Conservation (phyloP, 345 rosid genomes). For the Lumnitzera littorea region DNA sequence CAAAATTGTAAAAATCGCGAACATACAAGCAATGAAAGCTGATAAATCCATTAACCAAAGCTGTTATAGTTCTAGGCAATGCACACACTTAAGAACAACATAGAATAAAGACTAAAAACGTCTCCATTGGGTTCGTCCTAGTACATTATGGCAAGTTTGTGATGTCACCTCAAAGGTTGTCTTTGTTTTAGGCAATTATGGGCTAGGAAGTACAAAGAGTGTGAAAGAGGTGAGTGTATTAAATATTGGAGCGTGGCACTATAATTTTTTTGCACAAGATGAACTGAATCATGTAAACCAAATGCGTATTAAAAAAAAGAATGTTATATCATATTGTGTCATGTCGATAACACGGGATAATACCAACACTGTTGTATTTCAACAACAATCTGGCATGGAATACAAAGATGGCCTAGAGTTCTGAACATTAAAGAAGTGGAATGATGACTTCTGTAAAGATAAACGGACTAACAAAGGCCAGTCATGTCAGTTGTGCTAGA, state of each 20-base stretch:
- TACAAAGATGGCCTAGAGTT: background rate
- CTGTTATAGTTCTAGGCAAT: background rate
- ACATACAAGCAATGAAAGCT: slow-evolving; percentile 7
- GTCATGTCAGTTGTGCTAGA: slow-evolving; percentile 15
- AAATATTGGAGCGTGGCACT: slow-evolving; percentile 45
- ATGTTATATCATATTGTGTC: too few species aligned
- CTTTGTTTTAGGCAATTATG: slow-evolving; percentile 2
- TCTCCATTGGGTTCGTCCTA: too few species aligned
- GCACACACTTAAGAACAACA: background rate
- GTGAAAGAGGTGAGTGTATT: slow-evolving; percentile 44
- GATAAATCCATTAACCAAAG: background rate
- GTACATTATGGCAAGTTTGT: too few species aligned
- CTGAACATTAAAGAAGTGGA: background rate
- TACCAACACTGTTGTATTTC: too few species aligned
- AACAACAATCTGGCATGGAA: background rate
- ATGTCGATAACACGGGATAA: too few species aligned
- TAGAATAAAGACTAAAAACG: too few species aligned
- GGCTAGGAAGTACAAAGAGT: slow-evolving; percentile 23
- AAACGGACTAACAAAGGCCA: slow-evolving; percentile 3
- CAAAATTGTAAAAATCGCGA: slow-evolving; percentile 10
- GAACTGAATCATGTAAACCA: background rate
- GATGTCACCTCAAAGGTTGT: too few species aligned
- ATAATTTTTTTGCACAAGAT: slow-evolving; percentile 4
- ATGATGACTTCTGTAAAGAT: background rate
- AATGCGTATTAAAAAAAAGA: background rate